Conservation (phyloP, 495 filamentous ascomycete genomes). For the Trichoderma erinaceum region DNA sequence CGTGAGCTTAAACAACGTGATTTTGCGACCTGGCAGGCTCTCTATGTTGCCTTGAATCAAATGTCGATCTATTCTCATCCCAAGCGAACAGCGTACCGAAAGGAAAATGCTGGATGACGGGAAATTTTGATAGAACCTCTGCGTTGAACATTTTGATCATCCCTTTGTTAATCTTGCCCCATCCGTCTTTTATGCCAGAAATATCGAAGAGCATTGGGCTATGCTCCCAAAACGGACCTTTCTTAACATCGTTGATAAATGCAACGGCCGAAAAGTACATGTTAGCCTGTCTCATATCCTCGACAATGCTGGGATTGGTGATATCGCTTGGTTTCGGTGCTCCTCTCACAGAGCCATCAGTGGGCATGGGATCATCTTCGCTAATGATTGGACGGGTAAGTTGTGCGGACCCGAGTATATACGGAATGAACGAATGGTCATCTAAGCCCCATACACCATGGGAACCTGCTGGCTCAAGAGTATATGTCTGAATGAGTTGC, state of each 20-base stretch:
- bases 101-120: slow-evolving; percentile 94
- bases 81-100: slow-evolving; percentile 85
- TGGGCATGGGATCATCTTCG: slow-evolving; percentile 55
- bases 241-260: slow-evolving; percentile 98
- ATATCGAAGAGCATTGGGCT: slow-evolving; percentile 94
- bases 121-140: slow-evolving; percentile 88
- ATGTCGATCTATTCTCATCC: slow-evolving; percentile 50
- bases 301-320: slow-evolving; percentile 57
- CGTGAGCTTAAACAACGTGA: not conserved
- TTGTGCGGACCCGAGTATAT: slow-evolving; percentile 92
- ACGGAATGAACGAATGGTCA: slow-evolving; percentile 94
- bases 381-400: slow-evolving; percentile 65
- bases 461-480: slow-evolving; percentile 89
- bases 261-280: slow-evolving; percentile 98
- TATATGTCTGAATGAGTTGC: slow-evolving; percentile 81
- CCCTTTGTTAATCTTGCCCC: slow-evolving; percentile 98
- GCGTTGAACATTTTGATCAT: slow-evolving; percentile 98
- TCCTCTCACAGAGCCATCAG: slow-evolving; percentile 66
- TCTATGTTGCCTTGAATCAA: not conserved
- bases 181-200: slow-evolving; percentile 79
- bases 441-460: slow-evolving; percentile 97
- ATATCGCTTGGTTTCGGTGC: slow-evolving; percentile 68
- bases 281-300: slow-evolving; percentile 62
- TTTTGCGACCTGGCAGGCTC: not conserved
- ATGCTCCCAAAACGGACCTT: slow-evolving; percentile 96